Percentiles rank a stretch among this genome's conserved stretches.
phyloP scores from a whole-genome alignment of 2,329 filamentous ascomycete species.

The Salinomyces thailandicus region DNA sequence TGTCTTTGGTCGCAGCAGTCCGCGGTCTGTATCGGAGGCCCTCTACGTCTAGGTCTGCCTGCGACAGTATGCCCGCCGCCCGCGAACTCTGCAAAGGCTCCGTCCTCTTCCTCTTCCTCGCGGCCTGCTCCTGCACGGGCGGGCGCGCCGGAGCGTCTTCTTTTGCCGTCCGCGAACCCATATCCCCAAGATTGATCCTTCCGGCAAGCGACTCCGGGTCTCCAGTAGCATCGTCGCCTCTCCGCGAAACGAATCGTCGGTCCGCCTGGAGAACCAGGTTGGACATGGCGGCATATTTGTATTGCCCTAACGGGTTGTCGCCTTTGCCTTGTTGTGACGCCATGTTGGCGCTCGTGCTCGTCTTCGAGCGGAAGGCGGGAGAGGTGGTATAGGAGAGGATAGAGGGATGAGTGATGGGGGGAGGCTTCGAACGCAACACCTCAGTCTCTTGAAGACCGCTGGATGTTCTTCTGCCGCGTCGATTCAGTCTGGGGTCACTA shows the following conservation, averaged over 20 bases:
- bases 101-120: slow-evolving; percentile 71
- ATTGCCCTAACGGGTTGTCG: slow-evolving; percentile 27
- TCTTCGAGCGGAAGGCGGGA: too few species aligned
- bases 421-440: not conserved
- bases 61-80: slow-evolving; percentile 68
- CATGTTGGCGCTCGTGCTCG: slow-evolving; percentile 15
- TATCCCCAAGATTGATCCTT: slow-evolving; percentile 84
- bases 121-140: slow-evolving; percentile 43
- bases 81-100: slow-evolving; percentile 56
- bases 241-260: slow-evolving; percentile 84
- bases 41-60: slow-evolving; percentile 78
- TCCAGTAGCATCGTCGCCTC: slow-evolving; percentile 88
- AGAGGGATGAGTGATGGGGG: not conserved
- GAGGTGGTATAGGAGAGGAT: not conserved
- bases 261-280: slow-evolving; percentile 99
- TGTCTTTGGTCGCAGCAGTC: slow-evolving; percentile 81
- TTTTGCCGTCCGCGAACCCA: slow-evolving; percentile 75
- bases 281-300: slow-evolving; percentile 54
- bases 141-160: slow-evolving; percentile 65
- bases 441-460: not conserved
- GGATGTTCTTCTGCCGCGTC: not conserved
- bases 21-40: slow-evolving; percentile 85
- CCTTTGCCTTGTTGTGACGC: slow-evolving; percentile 23
- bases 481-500: not conserved
- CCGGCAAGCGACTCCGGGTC: slow-evolving; percentile 96